phyloP scores from a whole-genome alignment of 1,139 yeast genomes.

The Scheffersomyces parashehatae region DNA sequence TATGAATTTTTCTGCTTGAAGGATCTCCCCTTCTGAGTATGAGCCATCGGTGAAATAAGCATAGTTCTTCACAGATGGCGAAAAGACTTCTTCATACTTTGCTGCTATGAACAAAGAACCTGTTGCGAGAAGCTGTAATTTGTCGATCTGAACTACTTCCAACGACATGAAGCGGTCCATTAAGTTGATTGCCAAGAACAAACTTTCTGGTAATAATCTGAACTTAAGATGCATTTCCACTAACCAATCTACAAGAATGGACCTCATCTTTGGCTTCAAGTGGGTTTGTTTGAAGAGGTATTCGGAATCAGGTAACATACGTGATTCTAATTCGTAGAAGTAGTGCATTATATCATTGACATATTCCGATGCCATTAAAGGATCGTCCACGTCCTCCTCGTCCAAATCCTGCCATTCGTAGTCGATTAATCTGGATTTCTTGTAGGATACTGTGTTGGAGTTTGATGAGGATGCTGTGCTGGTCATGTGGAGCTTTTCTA shows the following conservation, averaged over 20 bases:
- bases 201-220: slow-evolving; percentile 85
- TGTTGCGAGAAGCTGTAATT: slow-evolving; percentile 86
- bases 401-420: slow-evolving; percentile 89
- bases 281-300: slow-evolving; percentile 76
- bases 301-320: slow-evolving; percentile 76
- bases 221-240: slow-evolving; percentile 89
- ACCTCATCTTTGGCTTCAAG: slow-evolving; percentile 82
- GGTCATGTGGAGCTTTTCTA: slow-evolving; percentile 38
- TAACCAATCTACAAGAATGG: slow-evolving; percentile 91
- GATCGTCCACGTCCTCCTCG: slow-evolving; percentile 88
- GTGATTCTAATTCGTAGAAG: slow-evolving; percentile 69
- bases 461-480: slow-evolving; percentile 13
- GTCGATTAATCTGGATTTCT: slow-evolving; percentile 41
- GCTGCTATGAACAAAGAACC: slow-evolving; percentile 91
- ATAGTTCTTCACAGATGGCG: slow-evolving; percentile 86
- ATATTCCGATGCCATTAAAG: slow-evolving; percentile 93
- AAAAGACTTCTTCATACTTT: slow-evolving; percentile 91
- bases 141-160: slow-evolving; percentile 78
- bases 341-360: slow-evolving; percentile 84
- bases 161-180: slow-evolving; percentile 88
- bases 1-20: slow-evolving; percentile 84
- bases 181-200: slow-evolving; percentile 82
- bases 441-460: slow-evolving; percentile 18
- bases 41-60: slow-evolving; percentile 88
- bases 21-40: slow-evolving; percentile 79